Base-by-base conservation (phyloP, 495 filamentous ascomycete genomes). In the Hyaloscypha bicolor region DNA sequence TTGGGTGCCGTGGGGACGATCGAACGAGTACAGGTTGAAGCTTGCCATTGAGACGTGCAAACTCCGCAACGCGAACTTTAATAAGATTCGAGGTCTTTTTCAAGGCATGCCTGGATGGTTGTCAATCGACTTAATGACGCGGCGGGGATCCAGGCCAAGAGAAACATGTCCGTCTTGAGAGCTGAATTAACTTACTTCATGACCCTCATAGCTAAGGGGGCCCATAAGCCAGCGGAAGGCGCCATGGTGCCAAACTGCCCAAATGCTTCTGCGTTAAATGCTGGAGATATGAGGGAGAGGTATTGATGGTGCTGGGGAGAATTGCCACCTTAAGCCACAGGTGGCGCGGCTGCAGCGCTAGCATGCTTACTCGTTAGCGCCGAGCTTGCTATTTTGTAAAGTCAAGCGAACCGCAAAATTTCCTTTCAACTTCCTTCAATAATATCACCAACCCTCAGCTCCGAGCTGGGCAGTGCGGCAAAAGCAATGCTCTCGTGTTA, bases 191-290 rank as follows among this genome's bases (percentile, higher is more conserved):
- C 81, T 76, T 79, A 88, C 86, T 79, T 86, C 71, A 91, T 79
- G 69, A 85, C 81, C 79, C 87, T 88, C 82, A 90, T 79, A 69
- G 90, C 81, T 71, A 90, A 87, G 68, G 89, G 86, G 67, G 89
- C 87, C 84, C 88, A 84, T 73, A 92, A 82, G 79, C 88, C 89
- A 79, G 88, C 88, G 71, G 87, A 82, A 79, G 89, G 82, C 75
- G 82, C 83, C 91, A 93, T 93, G 67, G 68, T 82, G 73, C 68
- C 73, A 81, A 25, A 62, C 39, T 52, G 33, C 16, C 53, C 25
- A 66, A 62, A 39, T 56, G 12, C 8, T 25, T 29, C 32, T 19
- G 31, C 1, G 2, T 12, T 1, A 37, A 37, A 12, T 37, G 35
- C 16, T 39, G 22, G 6, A 39, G 16, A 19, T 48, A 6, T 8